Evolutionary conservation across 352 stramenopile genomes (phyloP), one percentile per base, ranked within the genome.

Genomic region (Phytopythium aichiense): DNA sequence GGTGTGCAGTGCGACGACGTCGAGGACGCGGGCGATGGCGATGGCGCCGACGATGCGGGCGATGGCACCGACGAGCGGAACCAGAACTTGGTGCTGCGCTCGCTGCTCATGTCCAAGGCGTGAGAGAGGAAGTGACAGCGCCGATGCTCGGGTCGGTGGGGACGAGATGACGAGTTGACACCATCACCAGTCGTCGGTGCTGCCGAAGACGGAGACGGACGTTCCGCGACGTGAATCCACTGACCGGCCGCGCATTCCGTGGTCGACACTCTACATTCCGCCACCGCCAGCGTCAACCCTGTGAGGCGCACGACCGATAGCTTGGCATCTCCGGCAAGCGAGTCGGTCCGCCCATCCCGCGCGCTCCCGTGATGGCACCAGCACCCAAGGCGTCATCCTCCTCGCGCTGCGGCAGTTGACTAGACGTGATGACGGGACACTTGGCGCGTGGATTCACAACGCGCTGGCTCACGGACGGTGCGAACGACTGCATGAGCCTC

Each of bases 1-100:
- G 54, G 33, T 9, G 68, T 56, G n/a, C 46, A 60, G 12, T 28
- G 59, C 22, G 13, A n/a, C 22, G 7, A 6, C 15, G 25, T 22
- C n/a, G 48, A n/a, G 8, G 48, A 55, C 25, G 49, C 18, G 23
- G 25, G 22, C 13, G 49, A 38, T 23, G 25, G 22, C 13, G 49
- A 38, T 23, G 49, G 25, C 25, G 25, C n/a, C 11, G 49, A 55
- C 49, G 28, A 23, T 1, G 45, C n/a, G 8, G 45, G n/a, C 3
- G 45, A 25, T 0, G 3, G 7, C 4, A 7, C 8, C 1, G 45
- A 52, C 20, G 5, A 7, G 45, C 45, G 45, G 45, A 31, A 52
- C 45, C 45, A 52, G 45, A 52, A 31, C 38, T 45, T 45, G 38
- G 38, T 45, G 38, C 16, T 45, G 15, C 38, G 38, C 1, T 18